phyloP scores from a whole-genome alignment of 2,329 filamentous ascomycete species.

The Colletotrichum higginsianum region DNA sequence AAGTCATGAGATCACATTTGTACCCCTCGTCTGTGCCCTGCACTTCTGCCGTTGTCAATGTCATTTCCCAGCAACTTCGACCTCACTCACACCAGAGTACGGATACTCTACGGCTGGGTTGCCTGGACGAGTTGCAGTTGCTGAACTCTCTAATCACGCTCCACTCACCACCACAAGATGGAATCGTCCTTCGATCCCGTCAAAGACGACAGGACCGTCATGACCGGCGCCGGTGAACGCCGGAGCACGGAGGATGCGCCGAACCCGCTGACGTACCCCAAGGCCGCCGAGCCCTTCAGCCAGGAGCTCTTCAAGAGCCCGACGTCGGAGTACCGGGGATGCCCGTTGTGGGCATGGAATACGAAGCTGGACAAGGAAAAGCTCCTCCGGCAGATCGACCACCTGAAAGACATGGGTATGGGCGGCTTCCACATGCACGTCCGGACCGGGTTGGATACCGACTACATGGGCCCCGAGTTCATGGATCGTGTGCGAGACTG shows the following conservation, averaged over 20 bases:
- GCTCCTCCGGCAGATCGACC: slow-evolving; percentile 50
- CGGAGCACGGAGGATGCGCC: neutral
- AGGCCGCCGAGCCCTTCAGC: slow-evolving; percentile 45
- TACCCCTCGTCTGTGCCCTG: neutral
- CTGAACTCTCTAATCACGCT: no score
- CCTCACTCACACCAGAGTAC: neutral
- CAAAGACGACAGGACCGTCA: neutral
- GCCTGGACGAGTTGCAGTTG: neutral
- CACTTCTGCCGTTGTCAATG: slow-evolving; percentile 1
- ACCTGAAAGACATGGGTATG: slow-evolving; percentile 50
- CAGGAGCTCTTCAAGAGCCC: slow-evolving; percentile 48
- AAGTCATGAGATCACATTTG: slow-evolving; percentile 39
- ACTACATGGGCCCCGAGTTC: slow-evolving; percentile 51
- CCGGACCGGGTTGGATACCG: slow-evolving; percentile 51
- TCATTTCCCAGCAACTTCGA: neutral
- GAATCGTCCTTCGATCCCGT: slow-evolving; percentile 26
- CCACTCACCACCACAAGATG: slow-evolving; percentile 10
- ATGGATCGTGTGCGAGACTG: slow-evolving; percentile 49
- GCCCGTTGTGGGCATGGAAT: slow-evolving; percentile 52
- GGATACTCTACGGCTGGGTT: neutral
- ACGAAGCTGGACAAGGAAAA: slow-evolving; percentile 47
- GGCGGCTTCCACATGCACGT: slow-evolving; percentile 53
- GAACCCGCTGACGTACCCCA: slow-evolving; percentile 51
- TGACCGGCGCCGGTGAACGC: neutral
- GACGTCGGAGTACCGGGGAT: slow-evolving; percentile 51